Evolutionary conservation across 2,329 filamentous ascomycete genomes (phyloP), one percentile per base, ranked within the genome.

Genomic region (Sporothrix globosa): DNA sequence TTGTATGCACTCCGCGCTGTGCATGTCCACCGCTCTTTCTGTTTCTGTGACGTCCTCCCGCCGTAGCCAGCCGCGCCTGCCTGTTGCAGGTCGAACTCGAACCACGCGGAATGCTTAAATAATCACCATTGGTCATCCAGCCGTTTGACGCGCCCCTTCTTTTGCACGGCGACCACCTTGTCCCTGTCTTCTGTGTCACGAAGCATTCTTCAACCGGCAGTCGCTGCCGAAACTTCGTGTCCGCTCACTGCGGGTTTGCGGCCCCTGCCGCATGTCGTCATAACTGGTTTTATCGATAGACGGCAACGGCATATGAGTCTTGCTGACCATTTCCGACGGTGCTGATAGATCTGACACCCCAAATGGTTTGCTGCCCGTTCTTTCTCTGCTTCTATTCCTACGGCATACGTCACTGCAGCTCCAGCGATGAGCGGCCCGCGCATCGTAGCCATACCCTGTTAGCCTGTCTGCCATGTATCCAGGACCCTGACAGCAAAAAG

Each of bases 61-160:
- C 52, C 41, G 41, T n/a, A 13, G 44, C 41, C 41, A 65, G 61
- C 61, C 61, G 24, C 61, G 61, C 61, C 61, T 65, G 61, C 61
- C 44, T 44, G 48, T 65, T 46, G 13, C 52, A 54, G 27, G 34
- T 44, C 30, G 17, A 10, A n/a, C n/a, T 61, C 39, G 21, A 63
- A 46, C 58, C n/a, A 46, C 39, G n/a, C 58, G 21, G 58, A 67
- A 53, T 67, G 63, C 48, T 68, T 68, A 50, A 34, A 17, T 68
- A 68, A 68, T 58, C 53, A 50, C 41, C 3, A 60, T 68, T 68
- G 39, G 67, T 60, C 67, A 68, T 68, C 53, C 24, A 67, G 11
- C n/a, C 30, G 3, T 65, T 13, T 24, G 56, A n/a, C 24, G n/a
- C 56, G 34, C 56, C 34, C 56, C 34, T 27, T 34, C 56, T 56